A percentile compares a stretch with the other conserved stretches of the same genome.
These are phyloP conservation scores for Cylindrotheca fusiformis DNA, from an alignment of 108 stramenopile genomes.

Conservation along the genomic window DNA sequence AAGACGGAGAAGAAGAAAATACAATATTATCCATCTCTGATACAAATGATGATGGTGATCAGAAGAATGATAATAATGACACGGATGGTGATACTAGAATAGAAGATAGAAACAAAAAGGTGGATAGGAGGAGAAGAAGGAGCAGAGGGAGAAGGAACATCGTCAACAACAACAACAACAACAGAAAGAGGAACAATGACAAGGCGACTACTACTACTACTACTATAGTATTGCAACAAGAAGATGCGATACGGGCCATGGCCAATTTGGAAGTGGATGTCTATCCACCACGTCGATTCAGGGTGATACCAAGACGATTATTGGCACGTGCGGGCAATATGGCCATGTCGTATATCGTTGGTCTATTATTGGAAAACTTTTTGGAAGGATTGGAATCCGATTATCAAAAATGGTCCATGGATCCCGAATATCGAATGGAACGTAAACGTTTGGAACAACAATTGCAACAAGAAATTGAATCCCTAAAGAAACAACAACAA, in stretches of 20 bases:
- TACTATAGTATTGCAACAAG: background rate
- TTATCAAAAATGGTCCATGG: slow-evolving; percentile 2
- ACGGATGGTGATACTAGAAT: background rate
- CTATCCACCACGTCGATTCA: background rate
- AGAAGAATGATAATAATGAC: background rate
- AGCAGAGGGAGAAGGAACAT: too few relatives aligned
- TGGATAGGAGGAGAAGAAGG: background rate
- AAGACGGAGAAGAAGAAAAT: background rate
- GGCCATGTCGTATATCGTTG: background rate
- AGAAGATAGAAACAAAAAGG: too few relatives aligned
- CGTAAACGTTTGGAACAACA: slow-evolving; percentile 1
- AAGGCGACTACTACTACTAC: background rate
- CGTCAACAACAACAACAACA: background rate
- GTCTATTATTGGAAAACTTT: background rate
- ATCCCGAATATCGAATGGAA: background rate
- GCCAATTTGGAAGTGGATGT: background rate
- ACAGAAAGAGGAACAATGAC: background rate
- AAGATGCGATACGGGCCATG: background rate
- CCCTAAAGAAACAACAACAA: background rate
- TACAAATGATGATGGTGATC: background rate
- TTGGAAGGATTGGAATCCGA: background rate
- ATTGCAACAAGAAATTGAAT: slow-evolving; percentile 1
- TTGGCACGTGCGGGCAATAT: background rate
- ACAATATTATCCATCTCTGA: too few relatives aligned
- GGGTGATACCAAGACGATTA: background rate